Evolutionary conservation across 1,284 basidiomycete species (phyloP), one percentile per base, ranked within the genome.

Genomic region (Microbotryum intermedium): DNA sequence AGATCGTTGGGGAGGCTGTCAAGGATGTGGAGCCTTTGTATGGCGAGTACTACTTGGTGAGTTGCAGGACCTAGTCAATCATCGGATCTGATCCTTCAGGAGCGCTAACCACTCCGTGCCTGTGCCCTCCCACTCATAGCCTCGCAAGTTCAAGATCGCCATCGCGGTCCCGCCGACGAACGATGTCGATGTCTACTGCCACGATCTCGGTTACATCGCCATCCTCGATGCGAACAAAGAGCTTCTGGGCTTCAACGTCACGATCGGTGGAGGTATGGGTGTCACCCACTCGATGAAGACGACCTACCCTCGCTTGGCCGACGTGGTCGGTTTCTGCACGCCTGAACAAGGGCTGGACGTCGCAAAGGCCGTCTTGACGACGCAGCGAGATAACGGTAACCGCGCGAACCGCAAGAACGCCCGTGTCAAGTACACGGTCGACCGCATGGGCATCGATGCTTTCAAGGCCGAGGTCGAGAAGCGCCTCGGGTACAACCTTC

Each of bases 221-320:
- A 79, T 86, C 42, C 80, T 88, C 50, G 91, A 64, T 57, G 60
- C 62, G 28, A 54, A 68, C 58, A 57, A 67, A 63, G 58, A 74
- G 53, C 70, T 77, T 18, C 67, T 71, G 26, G 76, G 76, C 43
- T 77, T 76, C 72, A 77, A 77, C 70, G 67, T 77, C 45, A 64
- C 71, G 6, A 70, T 77, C 20, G 76, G 94, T 70, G 94, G 94
- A 72, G 95, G 94, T 60, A 99, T 99, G 94, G 94, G 94, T 76
- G 94, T 98, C 50, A 97, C 94, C 0, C 93, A 98, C 74, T 91
- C 89, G 55, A 95, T 91, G 82, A 98, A 97, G 81, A 93, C 94
- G 80, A 99, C 94, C 0, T 98, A 98, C 76, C 95, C 95, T 50
- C 85, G 95, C 64, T 77, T 87, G 47, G 92, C 84, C 53, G 85